These are phyloP conservation scores for Hymenoscyphus fraxineus DNA, from an alignment of 2,329 filamentous ascomycete species.

Conservation along the genomic window DNA sequence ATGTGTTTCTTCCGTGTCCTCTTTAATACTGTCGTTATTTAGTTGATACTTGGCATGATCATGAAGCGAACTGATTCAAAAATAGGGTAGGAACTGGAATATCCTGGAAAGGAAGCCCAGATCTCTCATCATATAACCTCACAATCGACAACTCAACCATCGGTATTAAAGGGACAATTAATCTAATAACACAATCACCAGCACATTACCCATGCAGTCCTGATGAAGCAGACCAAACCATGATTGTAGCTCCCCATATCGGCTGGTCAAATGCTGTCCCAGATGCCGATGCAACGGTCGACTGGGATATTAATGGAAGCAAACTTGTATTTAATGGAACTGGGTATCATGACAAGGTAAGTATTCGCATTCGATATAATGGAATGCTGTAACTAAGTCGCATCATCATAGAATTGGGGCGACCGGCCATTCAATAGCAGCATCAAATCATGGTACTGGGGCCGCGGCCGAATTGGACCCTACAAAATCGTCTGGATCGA, in stretches of 20 bases:
- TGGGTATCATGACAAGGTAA: slow-evolving; percentile 45
- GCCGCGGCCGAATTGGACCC: slow-evolving; percentile 40
- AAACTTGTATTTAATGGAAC: slow-evolving; percentile 36
- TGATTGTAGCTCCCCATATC: slow-evolving; percentile 35
- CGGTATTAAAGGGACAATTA: slow-evolving; percentile 18
- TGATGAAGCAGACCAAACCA: slow-evolving; percentile 17
- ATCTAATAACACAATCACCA: slow-evolving; percentile 16
- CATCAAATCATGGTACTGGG: slow-evolving; percentile 42
- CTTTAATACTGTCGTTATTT: too few relatives aligned
- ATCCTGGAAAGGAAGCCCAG: slow-evolving; percentile 15
- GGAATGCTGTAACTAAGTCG: background rate
- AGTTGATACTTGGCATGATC: background rate
- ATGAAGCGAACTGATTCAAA: background rate
- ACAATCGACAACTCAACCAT: slow-evolving; percentile 16
- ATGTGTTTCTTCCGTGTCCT: too few relatives aligned
- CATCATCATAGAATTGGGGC: slow-evolving; percentile 41
- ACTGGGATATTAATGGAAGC: slow-evolving; percentile 29
- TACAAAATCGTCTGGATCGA: slow-evolving; percentile 46
- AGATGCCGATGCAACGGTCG: slow-evolving; percentile 33
- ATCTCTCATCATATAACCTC: slow-evolving; percentile 15
- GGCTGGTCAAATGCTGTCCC: slow-evolving; percentile 40
- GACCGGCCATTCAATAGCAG: slow-evolving; percentile 35
- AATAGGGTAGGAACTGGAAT: slow-evolving; percentile 14
- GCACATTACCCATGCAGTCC: slow-evolving; percentile 32
- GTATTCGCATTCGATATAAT: background rate